These are phyloP conservation scores for Anisodus tanguticus DNA, from an alignment of 257 asterid genomes.

Conservation along the genomic window DNA sequence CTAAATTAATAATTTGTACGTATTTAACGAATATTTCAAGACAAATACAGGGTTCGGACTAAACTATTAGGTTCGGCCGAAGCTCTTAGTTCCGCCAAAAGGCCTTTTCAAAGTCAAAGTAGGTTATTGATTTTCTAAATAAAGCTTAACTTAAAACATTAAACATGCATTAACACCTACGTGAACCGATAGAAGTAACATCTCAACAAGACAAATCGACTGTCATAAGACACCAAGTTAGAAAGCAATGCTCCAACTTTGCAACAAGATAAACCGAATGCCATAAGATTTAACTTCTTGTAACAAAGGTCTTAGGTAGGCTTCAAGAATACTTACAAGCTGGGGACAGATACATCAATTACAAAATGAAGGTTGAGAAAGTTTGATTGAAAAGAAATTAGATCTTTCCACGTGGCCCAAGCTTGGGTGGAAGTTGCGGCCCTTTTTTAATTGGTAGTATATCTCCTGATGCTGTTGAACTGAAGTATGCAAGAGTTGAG, in stretches of 20 bases:
- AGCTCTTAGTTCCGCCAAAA: neutral
- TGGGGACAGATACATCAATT: constrained; percentile 45
- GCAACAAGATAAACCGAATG: neutral
- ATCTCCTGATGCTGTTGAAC: constrained; percentile 88
- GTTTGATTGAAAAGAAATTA: constrained; percentile 37
- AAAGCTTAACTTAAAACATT: neutral
- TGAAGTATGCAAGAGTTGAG: constrained; percentile 75
- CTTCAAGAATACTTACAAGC: constrained; percentile 64
- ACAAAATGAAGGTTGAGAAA: constrained; percentile 35
- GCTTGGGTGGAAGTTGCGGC: constrained; percentile 94
- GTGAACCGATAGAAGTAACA: neutral
- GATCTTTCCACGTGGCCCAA: constrained; percentile 86
- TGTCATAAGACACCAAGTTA: neutral
- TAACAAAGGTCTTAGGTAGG: constrained; percentile 40
- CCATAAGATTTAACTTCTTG: constrained; percentile 12
- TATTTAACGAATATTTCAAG: no score
- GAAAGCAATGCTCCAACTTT: constrained; percentile 12
- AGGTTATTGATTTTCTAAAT: neutral
- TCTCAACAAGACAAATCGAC: neutral
- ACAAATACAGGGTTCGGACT: no score
- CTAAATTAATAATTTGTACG: no score
- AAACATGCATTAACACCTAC: neutral
- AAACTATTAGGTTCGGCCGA: no score
- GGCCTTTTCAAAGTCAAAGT: neutral
- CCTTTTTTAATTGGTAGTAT: constrained; percentile 89